Conservation (phyloP, 768 basidiomycete species). For the Suillus bovinus region DNA sequence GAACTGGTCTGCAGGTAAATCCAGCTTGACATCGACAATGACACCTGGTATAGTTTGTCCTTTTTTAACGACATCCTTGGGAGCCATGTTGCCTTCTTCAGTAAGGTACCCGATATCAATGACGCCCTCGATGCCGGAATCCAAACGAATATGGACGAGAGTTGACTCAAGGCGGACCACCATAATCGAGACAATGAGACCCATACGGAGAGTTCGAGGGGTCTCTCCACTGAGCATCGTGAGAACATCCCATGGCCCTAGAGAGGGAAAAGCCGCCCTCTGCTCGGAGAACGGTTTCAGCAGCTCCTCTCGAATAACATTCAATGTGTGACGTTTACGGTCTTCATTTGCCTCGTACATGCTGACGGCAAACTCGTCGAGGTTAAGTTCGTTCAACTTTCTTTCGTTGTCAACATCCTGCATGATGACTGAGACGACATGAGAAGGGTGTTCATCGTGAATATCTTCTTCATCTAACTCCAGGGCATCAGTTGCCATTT, state of each 20-base stretch:
- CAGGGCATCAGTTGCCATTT: conserved; percentile 97
- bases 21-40: conserved; percentile 70
- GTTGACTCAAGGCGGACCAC: conserved; percentile 56
- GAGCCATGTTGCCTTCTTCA: conserved; percentile 42
- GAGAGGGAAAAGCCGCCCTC: conserved; percentile 62
- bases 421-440: conserved; percentile 86
- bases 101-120: conserved; percentile 63
- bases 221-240: conserved; percentile 98
- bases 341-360: conserved; percentile 82
- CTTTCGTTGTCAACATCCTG: conserved; percentile 72
- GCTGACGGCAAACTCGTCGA: conserved; percentile 95
- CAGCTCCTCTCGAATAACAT: conserved; percentile 86
- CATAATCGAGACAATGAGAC: conserved; percentile 79
- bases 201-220: conserved; percentile 66
- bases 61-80: conserved; percentile 59
- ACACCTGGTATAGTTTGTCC: conserved; percentile 81
- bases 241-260: conserved; percentile 77
- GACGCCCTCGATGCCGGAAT: conserved; percentile 88
- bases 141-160: conserved; percentile 71
- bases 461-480: conserved; percentile 98
- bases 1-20: conserved; percentile 61
- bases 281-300: conserved; percentile 78
- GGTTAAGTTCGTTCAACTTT: conserved; percentile 86
- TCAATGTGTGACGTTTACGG: conserved; percentile 86
- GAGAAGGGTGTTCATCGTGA: conserved; percentile 88